A percentile compares a stretch with the other conserved stretches of the same genome.
Conservation (phyloP, 208 protist genomes). For the Leishmania tropica region DNA sequence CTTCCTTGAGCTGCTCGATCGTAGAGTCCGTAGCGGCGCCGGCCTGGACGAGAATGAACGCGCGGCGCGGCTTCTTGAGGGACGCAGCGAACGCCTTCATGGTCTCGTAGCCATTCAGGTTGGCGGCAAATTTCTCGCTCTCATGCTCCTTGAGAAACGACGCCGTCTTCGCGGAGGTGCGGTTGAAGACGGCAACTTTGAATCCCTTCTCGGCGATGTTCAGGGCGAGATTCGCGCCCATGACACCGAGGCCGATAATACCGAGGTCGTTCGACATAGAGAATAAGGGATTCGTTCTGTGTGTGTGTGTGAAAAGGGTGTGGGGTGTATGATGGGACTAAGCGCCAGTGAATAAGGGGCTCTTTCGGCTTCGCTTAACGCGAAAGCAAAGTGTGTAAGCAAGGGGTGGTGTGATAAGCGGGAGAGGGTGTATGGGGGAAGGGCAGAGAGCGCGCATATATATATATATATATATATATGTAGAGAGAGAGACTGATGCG, state of each 20-base stretch:
- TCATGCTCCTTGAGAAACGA: conserved; percentile 83
- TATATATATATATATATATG: too few relatives aligned
- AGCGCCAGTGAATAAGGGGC: neutral
- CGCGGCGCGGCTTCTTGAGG: conserved; percentile 92
- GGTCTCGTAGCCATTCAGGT: conserved; percentile 77
- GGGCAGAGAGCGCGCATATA: neutral
- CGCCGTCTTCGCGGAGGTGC: conserved; percentile 86
- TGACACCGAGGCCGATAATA: conserved; percentile 98
- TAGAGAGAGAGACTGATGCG: neutral
- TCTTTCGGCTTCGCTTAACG: neutral
- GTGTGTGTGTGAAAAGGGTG: neutral
- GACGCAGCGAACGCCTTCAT: conserved; percentile 80
- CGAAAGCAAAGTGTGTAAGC: neutral
- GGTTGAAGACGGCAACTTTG: conserved; percentile 94
- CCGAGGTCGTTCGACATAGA: conserved; percentile 93
- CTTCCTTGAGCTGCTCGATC: conserved; percentile 89
- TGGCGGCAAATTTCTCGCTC: conserved; percentile 45
- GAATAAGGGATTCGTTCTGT: neutral
- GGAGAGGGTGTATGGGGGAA: neutral
- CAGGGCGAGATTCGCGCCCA: conserved; percentile 98
- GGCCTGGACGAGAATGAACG: conserved; percentile 97
- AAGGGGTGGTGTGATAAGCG: neutral
- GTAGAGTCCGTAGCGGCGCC: conserved; percentile 95
- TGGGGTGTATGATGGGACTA: neutral
- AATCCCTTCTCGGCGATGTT: conserved; percentile 98